Evolutionary conservation across 257 asterid species (phyloP), one percentile per base, ranked within the genome.

Genomic region (Mentha longifolia): DNA sequence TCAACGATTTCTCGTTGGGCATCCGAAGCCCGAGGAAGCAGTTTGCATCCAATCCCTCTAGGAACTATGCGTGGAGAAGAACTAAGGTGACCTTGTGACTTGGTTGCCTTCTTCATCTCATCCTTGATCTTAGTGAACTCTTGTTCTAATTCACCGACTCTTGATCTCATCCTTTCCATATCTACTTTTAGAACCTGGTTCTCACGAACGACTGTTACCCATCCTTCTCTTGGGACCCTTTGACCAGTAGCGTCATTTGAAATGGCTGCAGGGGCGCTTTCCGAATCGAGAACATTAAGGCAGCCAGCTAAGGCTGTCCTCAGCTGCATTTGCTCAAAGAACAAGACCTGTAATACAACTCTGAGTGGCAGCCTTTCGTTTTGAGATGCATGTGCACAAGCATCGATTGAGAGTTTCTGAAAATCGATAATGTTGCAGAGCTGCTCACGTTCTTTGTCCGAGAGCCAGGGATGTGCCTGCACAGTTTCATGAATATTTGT

Each of bases 311-410:
- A 77, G 74, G 99, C 92, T 37, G 92, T 82, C 80, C 91, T 81
- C 78, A 95, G 57, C 64, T 92, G 99, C 89, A 95, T 79, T 78
- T 95, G 99, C 82, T 92, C 99, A 45, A 95, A 87, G 83, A 92
- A 95, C 68, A 95, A 79, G 76, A 95, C 97, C 77, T 95, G 98
- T 69, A 95, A 83, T 67, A 92, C 70, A 61, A 92, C 78, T 76
- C 99, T 85, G 68, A 95, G 96, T 4, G 99, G 98, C 65, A 94
- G 79, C 73, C 96, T 81, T 69, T 87, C 87, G 9, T 90, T 95
- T 74, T 95, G 99, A 58, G 99, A 95, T 62, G 99, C 99, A 74
- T 95, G 98, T 30, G 98, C 90, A 56, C 98, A 95, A 12, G 98
- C 98, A 80, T 95, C 99, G 13, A 95, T 82, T 1, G 99, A 95